Evolutionary conservation across 257 asterid species (phyloP), one percentile per base, ranked within the genome.

Genomic region (Solanum sitiens): DNA sequence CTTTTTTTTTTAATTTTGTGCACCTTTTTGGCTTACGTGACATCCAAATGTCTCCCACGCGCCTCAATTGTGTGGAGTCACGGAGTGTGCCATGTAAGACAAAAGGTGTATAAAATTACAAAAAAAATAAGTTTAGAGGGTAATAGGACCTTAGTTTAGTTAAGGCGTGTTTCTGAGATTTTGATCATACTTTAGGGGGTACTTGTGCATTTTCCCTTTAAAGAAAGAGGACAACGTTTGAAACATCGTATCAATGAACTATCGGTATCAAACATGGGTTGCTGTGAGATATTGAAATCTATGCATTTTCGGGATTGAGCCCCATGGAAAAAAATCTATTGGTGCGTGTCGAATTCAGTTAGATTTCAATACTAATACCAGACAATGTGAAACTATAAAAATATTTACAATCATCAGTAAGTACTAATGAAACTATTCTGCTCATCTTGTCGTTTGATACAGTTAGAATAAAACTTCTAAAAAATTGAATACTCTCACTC

Each of bases 311-410:
- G 1, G 6, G 0, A 2, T 4, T n/a, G 71, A 63, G 70, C 10
- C 0, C 10, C 23, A 53, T 63, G 8, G 14, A 23, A 53, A 56
- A 18, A 1, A 3, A 18, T n/a, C 0, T 1, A 1, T 18, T 18
- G 0, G 11, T 37, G 7, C 6, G n/a, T 1, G 10, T 16, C 18
- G n/a, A 18, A 18, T 18, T 53, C 0, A 0, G 0, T 56, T 2
- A 56, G 5, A 1, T 0, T 20, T 56, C 0, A 56, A 3, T 56
- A 56, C 2, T 2, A 56, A 11, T 56, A 18, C 2, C 4, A 1
- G 25, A 56, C 63, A 53, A 1, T 6, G 61, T 50, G 10, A 4
- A 53, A 18, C 23, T 8, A 53, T 0, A 53, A 7, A 53, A 53
- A 53, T 53, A 53, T 16, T 53, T 18, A 53, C 10, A 65, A 65